Evolutionary conservation across 1,139 yeast species (phyloP).

Genomic region (Candida tropicalis): DNA sequence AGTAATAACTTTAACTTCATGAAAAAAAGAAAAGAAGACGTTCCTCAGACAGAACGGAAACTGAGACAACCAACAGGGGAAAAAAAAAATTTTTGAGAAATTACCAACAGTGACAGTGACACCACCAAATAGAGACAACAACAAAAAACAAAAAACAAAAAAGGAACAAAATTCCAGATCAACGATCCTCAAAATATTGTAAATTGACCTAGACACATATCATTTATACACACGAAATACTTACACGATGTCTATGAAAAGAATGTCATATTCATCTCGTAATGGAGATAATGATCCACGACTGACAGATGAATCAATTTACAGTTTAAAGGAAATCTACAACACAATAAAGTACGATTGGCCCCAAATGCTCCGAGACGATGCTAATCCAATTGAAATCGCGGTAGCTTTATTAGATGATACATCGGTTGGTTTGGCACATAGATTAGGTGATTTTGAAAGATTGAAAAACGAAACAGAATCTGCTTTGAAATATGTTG

Average conservation of each 20-base stretch:
- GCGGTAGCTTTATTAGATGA: conserved; percentile 82
- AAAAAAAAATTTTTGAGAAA: not conserved
- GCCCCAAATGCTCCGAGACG: conserved; percentile 40
- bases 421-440: conserved; percentile 86
- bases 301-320: conserved; percentile 31
- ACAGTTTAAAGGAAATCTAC: conserved; percentile 40
- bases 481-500: conserved; percentile 64
- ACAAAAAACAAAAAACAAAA: not conserved
- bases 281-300: conserved; percentile 8
- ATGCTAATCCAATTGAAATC: conserved; percentile 78
- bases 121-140: not conserved
- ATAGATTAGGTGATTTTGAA: conserved; percentile 61
- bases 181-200: not conserved
- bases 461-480: conserved; percentile 58
- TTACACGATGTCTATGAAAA: conserved; percentile 11
- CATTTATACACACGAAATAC: not conserved
- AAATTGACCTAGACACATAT: too few species aligned
- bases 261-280: conserved; percentile 16
- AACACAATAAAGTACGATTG: conserved; percentile 46
- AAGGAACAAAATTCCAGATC: not conserved
- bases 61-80: not conserved
- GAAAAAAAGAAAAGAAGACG: too few species aligned
- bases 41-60: too few species aligned
- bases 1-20: not conserved
- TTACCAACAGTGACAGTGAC: not conserved